Evolutionary conservation across 192 early-diverging fungal genomes (phyloP), one percentile per base, ranked within the genome.

Genomic region (Helicostylum pulchrum): DNA sequence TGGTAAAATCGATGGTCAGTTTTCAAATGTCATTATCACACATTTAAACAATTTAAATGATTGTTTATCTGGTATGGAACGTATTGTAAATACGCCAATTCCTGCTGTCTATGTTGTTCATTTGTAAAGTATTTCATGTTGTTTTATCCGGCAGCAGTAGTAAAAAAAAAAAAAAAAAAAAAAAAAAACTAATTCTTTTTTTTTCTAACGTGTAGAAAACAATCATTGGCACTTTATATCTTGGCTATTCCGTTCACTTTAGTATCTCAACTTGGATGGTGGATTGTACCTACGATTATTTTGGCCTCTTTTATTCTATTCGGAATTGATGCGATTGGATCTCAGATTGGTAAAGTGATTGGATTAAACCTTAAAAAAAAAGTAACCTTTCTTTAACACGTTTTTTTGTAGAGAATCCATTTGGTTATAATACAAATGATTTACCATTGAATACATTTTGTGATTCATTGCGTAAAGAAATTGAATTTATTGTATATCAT

Each of bases 241-340:
- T 68, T 77, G 21, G 72, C 77, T 15, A 58, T 94, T 31, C 92
- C 92, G 3, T 91, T 94, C 72, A 91, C 91, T 45, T 69, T 88
- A 9, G 81, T 90, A 20, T 52, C 55, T 17, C 68, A 73, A 14
- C 62, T 80, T n/a, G 47, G 60, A 19, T 94, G 88, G 88, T 77
- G 76, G 60, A 81, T 75, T 8, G 52, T 75, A 21, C 68, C 68
- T 34, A 67, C 68, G n/a, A 55, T 67, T 1, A 32, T 70, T 0
- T 32, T 75, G 30, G 57, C 64, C 2, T 70, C 83, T 1, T 92
- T 92, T 69, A 83, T 74, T 2, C 74, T 92, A 64, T 83, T 91
- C 53, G 93, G 93, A 66, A 87, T 92, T 67, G 87, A 91, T 64
- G 80, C 78, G 61, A 93, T 93, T 70, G 90, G 87, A 47, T 78